Evolutionary conservation across 305 asterid genomes (phyloP).

Genomic region (Coffea humblotiana): DNA sequence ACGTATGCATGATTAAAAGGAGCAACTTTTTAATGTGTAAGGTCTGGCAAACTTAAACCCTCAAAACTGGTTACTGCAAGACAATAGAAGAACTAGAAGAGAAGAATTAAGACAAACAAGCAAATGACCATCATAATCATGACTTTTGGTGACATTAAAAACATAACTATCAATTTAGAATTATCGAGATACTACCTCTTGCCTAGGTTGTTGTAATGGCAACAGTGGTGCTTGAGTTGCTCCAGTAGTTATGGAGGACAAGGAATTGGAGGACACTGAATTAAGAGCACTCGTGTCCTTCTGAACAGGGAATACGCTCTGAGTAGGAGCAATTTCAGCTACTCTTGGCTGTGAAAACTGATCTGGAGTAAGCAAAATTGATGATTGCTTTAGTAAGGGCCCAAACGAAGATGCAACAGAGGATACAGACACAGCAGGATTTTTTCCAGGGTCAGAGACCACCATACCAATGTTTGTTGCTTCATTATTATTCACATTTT

Average conservation of each 20-base stretch:
- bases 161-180: not conserved
- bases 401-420: slow-evolving; percentile 41
- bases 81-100: not conserved
- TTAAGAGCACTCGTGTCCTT: slow-evolving; percentile 36
- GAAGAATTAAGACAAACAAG: not conserved
- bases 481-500: slow-evolving; percentile 37
- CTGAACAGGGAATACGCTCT: slow-evolving; percentile 35
- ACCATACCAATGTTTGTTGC: slow-evolving; percentile 34
- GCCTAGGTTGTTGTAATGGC: slow-evolving; percentile 59
- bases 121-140: not conserved
- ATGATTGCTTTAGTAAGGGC: slow-evolving; percentile 40
- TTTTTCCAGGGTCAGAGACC: slow-evolving; percentile 31
- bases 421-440: slow-evolving; percentile 34
- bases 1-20: not conserved
- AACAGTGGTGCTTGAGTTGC: slow-evolving; percentile 53
- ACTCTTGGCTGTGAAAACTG: slow-evolving; percentile 44
- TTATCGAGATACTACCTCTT: slow-evolving; percentile 40
- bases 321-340: slow-evolving; percentile 38
- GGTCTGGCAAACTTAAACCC: not conserved
- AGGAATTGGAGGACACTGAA: slow-evolving; percentile 34
- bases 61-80: not conserved
- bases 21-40: no score
- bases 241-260: slow-evolving; percentile 29
- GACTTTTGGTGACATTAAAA: not conserved
- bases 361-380: slow-evolving; percentile 42